Base-by-base conservation (phyloP, 495 filamentous ascomycete species). In the Lasiosphaeria miniovina region DNA sequence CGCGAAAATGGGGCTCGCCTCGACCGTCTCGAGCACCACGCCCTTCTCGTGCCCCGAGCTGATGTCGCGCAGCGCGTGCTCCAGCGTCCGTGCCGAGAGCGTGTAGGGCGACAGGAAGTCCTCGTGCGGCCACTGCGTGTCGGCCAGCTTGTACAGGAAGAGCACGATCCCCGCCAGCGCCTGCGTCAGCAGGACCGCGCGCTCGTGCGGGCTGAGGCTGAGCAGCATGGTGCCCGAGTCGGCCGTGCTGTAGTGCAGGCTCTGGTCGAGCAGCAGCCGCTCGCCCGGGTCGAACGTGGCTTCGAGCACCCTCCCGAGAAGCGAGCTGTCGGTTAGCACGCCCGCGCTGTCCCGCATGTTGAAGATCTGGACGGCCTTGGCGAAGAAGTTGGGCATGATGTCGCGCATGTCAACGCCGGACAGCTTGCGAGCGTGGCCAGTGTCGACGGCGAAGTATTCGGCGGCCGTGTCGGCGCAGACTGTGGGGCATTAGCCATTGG, bases 311-410 rank as follows among this genome's bases (percentile, higher is more conserved):
- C 54, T 49, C 4, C 33, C 10, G 52, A 69, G 52, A 8, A 71
- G 64, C 31, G 15, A n/a, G 1, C 50, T 33, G 55, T 62, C 54
- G 36, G 34, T 46, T 38, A 70, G 64, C 33, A 60, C 52, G 7
- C 43, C 31, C 0, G 54, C 24, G 14, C 40, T 36, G 58, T 69
- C 68, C 24, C 62, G 61, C 55, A 71, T 50, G 60, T 71, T 71
- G 66, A 71, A 71, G 61, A 71, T 60, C 7, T 56, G 54, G 40
- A 65, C 46, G 9, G 66, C 64, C 50, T 71, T 68, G 46, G 59
- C 41, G 54, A 61, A 65, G 60, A 71, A 69, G 60, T 71, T 61
- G 59, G 68, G 68, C 31, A 71, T 55, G 54, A 71, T 71, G 34
- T 71, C 66, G 64, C 57, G 57, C 32, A 69, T 67, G 48, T 63